Evolutionary conservation across 192 early-diverging fungal genomes (phyloP), one percentile per base, ranked within the genome.

Genomic region (Umbelopsis isabellina): DNA sequence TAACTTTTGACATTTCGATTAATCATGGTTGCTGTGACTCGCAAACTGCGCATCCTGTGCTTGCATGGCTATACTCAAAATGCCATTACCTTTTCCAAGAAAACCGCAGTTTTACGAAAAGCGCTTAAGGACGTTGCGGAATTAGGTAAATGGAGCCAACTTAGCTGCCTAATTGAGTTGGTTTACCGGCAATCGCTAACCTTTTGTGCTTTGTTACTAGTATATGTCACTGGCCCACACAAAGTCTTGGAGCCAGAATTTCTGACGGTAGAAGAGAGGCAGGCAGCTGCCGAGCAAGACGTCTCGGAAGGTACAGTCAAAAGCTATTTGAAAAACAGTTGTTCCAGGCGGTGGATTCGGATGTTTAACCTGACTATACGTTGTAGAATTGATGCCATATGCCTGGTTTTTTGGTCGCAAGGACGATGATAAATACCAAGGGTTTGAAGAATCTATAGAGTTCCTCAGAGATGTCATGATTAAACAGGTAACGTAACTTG

Each of bases 51-150:
- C 46, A 86, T 86, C 23, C 79, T 86, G 37, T 84, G 83, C 52
- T 74, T 86, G 7, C 85, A 86, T 47, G 85, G 85, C 3, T 83
- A 85, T 69, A 78, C 79, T 44, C 85, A 86, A 71, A 84, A 86
- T 46, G 79, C 74, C 1, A 46, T 73, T 3, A 72, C 80, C 3
- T 86, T 86, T 70, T 71, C 78, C 16, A 86, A 86, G 50, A 86
- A 86, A 75, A 84, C 83, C 5, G 81, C 81, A 1, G 83, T 79
- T 33, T 78, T 86, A 37, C 77, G 85, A 45, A 84, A 83, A 45
- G 72, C 75, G 18, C 67, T 84, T 35, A 84, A 83, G 52, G 80
- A 78, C 16, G 70, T 84, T n/a, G 83, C 81, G 16, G 85, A 86
- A 37, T 68, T 86, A 20, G 81, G 83, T 83, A 85, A 67, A 8